These are phyloP conservation scores for Lepidium sativum DNA, from an alignment of 345 rosid species.

Conservation along the genomic window DNA sequence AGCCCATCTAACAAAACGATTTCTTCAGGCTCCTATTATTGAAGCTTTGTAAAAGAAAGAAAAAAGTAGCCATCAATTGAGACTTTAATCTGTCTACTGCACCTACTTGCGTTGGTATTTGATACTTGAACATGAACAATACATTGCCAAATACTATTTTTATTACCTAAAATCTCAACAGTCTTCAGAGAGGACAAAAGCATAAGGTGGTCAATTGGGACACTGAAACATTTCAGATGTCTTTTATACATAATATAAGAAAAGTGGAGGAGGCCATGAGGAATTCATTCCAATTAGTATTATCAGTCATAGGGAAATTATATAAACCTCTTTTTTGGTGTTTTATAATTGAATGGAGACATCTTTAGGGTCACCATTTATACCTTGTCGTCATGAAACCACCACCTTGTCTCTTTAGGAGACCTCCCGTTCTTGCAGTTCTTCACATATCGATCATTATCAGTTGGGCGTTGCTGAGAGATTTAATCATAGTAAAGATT, in stretches of 20 bases:
- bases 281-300: constrained; percentile 10
- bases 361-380: constrained; percentile 11
- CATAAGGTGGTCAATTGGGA: constrained; percentile 2
- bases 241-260: not conserved
- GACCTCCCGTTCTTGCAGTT: constrained; percentile 93
- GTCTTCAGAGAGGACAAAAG: not conserved
- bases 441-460: constrained; percentile 93
- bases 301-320: not conserved
- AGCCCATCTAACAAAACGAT: not conserved
- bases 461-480: constrained; percentile 88
- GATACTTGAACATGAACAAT: not conserved
- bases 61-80: not conserved
- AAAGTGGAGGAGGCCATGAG: not conserved
- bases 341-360: not conserved
- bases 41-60: not conserved
- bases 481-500: not conserved
- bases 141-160: not conserved
- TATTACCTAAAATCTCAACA: not conserved
- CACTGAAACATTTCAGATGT: not conserved
- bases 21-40: not conserved
- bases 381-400: constrained; percentile 97
- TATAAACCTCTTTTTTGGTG: constrained; percentile 6
- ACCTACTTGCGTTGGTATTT: not conserved
- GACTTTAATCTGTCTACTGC: not conserved
- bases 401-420: constrained; percentile 99